A percentile compares a stretch with the other conserved stretches of the same genome.
These are phyloP conservation scores for Pugionium cornutum DNA, from an alignment of 345 rosid genomes.

Conservation along the genomic window DNA sequence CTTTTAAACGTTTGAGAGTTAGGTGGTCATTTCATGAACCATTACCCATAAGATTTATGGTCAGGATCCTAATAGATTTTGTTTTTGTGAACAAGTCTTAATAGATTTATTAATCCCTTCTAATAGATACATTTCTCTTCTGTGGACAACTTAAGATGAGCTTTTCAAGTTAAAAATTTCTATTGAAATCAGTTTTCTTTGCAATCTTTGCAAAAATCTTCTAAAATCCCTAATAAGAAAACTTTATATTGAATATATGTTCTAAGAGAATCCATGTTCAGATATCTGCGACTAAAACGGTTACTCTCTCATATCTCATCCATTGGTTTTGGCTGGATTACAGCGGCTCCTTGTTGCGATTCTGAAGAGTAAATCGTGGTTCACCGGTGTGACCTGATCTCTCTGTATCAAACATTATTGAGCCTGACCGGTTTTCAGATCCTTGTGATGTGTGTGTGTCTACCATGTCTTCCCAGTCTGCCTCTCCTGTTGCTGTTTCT, in stretches of 20 bases:
- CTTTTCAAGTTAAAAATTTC: too few species aligned
- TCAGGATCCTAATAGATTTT: too few species aligned
- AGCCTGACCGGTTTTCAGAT: slow-evolving; percentile 34
- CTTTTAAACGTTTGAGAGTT: too few species aligned
- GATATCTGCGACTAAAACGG: background rate
- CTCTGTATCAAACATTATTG: slow-evolving; percentile 28
- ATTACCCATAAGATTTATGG: too few species aligned
- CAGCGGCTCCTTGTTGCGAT: slow-evolving; percentile 33
- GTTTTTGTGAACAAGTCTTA: too few species aligned
- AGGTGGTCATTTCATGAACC: too few species aligned
- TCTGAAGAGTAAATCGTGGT: slow-evolving; percentile 69
- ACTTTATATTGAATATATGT: background rate
- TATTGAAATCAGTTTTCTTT: too few species aligned
- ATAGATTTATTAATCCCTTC: too few species aligned
- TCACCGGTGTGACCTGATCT: slow-evolving; percentile 22
- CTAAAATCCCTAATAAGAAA: too few species aligned
- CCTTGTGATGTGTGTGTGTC: slow-evolving; percentile 38
- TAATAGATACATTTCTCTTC: too few species aligned
- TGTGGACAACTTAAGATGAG: too few species aligned
- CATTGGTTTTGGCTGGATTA: background rate
- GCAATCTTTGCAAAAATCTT: too few species aligned
- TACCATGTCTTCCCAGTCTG: slow-evolving; percentile 28
- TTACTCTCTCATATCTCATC: slow-evolving; percentile 12
- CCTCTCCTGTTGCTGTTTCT: slow-evolving; percentile 29
- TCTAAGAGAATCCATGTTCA: slow-evolving; percentile 18